A percentile compares a stretch with the other conserved stretches of the same genome.
Evolutionary conservation across 441 rosid genomes (phyloP).

Genomic region (Dalechampia spathulata): DNA sequence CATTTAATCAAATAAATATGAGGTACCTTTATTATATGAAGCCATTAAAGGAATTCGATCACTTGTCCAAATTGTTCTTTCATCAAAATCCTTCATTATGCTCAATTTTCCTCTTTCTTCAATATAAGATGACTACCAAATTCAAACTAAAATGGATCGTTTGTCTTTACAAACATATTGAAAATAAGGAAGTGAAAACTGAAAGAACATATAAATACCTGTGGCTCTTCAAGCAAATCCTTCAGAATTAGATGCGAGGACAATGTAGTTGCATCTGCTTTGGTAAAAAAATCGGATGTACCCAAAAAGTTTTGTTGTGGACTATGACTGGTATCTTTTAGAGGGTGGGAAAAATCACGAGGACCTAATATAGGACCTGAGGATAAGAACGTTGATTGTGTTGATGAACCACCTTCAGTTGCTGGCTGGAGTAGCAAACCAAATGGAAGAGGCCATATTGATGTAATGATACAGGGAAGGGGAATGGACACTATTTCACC

Average conservation of each 20-base stretch:
- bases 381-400: conserved; percentile 35
- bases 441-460: conserved; percentile 92
- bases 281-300: conserved; percentile 37
- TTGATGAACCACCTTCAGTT: conserved; percentile 41
- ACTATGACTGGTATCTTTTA: conserved; percentile 56
- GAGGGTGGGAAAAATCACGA: conserved; percentile 44
- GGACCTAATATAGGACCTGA: conserved; percentile 52
- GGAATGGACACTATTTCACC: conserved; percentile 84
- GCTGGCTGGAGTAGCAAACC: conserved; percentile 86
- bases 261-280: conserved; percentile 36
- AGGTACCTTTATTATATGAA: conserved; percentile 78
- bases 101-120: conserved; percentile 90
- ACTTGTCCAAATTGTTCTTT: conserved; percentile 95
- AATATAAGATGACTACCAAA: conserved; percentile 53
- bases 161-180: background rate
- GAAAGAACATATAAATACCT: conserved; percentile 33
- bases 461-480: conserved; percentile 54
- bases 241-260: conserved; percentile 82
- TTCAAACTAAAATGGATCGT: conserved; percentile 10
- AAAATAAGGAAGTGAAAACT: background rate
- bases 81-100: conserved; percentile 79
- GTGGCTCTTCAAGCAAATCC: conserved; percentile 81
- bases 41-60: conserved; percentile 84
- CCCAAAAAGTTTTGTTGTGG: conserved; percentile 37
- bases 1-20: conserved; percentile 15